These are phyloP conservation scores for Gamarada debralockiae DNA, from an alignment of 495 filamentous ascomycete species.

Conservation along the genomic window DNA sequence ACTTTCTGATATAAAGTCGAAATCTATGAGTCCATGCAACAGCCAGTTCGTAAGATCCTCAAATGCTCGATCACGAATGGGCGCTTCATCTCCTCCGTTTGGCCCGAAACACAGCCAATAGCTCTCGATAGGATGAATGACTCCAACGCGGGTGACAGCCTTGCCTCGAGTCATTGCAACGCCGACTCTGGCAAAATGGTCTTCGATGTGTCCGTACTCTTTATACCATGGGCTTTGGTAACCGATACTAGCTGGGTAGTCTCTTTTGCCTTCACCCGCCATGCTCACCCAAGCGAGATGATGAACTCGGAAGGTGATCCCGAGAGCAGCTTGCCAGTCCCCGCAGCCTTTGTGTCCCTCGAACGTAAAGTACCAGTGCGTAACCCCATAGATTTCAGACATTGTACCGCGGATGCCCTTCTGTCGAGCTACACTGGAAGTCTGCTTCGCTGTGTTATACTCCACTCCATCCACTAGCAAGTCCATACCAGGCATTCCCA, in stretches of 20 bases:
- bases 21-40: conserved; percentile 23
- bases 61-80: conserved; percentile 19
- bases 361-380: conserved; percentile 26
- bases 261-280: conserved; percentile 26
- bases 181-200: conserved; percentile 23
- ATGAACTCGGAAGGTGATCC: conserved; percentile 25
- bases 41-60: conserved; percentile 23
- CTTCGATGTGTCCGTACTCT: conserved; percentile 24
- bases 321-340: conserved; percentile 28
- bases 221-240: conserved; percentile 28
- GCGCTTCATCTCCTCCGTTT: conserved; percentile 16
- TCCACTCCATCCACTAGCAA: conserved; percentile 22
- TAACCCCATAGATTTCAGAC: conserved; percentile 26
- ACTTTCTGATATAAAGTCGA: conserved; percentile 28
- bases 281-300: conserved; percentile 27
- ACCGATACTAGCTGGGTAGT: conserved; percentile 25
- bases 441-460: conserved; percentile 28
- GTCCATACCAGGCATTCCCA: conserved; percentile 25
- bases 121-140: conserved; percentile 28
- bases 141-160: conserved; percentile 20
- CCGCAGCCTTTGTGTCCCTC: conserved; percentile 29
- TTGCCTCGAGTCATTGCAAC: conserved; percentile 22
- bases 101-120: conserved; percentile 27
- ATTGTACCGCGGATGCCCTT: conserved; percentile 18
- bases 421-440: conserved; percentile 22